Percentiles rank a stretch among this genome's conserved stretches.
These are phyloP conservation scores for Heliosperma pusillum DNA, from an alignment of 148 eudicot species.

Conservation along the genomic window DNA sequence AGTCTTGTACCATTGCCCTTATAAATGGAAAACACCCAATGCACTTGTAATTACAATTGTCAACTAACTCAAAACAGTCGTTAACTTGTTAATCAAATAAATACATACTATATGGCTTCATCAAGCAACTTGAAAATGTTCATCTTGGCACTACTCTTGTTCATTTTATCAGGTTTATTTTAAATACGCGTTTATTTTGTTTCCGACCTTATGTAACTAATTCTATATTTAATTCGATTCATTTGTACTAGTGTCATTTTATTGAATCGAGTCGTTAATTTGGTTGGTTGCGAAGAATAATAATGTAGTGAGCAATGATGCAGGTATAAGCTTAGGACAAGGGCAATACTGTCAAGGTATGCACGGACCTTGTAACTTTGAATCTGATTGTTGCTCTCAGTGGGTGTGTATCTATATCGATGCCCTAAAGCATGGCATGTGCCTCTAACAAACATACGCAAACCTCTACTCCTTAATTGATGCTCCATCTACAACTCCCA, in stretches of 20 bases:
- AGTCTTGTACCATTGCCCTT: not conserved
- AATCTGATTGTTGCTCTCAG: not conserved
- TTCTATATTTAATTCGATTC: not conserved
- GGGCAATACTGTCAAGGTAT: not conserved
- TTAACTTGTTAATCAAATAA: too few relatives aligned
- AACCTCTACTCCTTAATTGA: not conserved
- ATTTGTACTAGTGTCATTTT: not conserved
- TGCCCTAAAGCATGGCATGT: not conserved
- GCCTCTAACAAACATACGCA: not conserved
- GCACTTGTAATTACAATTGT: too few relatives aligned
- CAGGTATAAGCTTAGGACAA: not conserved
- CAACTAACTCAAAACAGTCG: too few relatives aligned
- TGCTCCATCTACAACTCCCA: not conserved
- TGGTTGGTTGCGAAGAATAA: not conserved
- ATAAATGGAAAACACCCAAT: not conserved
- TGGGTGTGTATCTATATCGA: conserved; percentile 2
- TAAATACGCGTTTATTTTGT: not conserved
- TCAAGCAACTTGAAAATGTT: not conserved
- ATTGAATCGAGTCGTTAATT: not conserved
- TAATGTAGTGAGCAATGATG: not conserved
- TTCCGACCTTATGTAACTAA: too few relatives aligned
- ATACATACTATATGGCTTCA: not conserved
- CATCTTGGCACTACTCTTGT: not conserved
- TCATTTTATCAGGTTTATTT: conserved; percentile 3
- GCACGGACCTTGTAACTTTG: not conserved